Base-by-base conservation (phyloP, 2,329 filamentous ascomycete genomes). In the Biscogniauxia sp. region DNA sequence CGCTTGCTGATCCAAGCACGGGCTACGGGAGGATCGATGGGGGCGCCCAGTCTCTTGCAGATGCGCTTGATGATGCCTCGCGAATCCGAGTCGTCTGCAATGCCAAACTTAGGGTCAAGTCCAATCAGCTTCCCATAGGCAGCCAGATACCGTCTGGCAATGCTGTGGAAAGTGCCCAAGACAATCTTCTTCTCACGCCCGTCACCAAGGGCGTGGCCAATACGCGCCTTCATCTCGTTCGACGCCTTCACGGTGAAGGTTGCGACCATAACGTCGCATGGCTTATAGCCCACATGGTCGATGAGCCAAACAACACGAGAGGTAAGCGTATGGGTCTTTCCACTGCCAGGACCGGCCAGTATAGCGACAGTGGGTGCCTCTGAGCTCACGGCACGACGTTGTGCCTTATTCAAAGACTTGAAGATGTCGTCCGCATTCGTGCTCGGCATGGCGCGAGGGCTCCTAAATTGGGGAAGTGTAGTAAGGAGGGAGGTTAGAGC, bases 221-320 rank as follows among this genome's bases (percentile, higher is more conserved):
- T 91, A 7, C 94, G 86, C 71, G 92, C 88, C 70, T 93, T 92
- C 94, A 99, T 99, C 78, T 98, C 94, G 19, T 81, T 85, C 19
- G 93, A 92, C 0, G 95, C 93, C 75, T 98, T 98, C 74, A 97
- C 93, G 1, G 95, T 99, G 73, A 99, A 99, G 0, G 94, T 98
- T 63, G 94, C 95, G 61, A 97, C 94, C 61, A 99, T 88, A 69
- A 98, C 88, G 77, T 97, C 92, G 78, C 90, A 87, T 70, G 94
- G 94, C 59, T 86, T 84, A 68, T 92, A 85, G 51, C 88, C 86
- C 68, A 86, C 79, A 69, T 90, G 82, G 55, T 88, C 85, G 57
- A 97, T 84, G 28, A 97, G 86, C 82, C 94, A 96, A 68, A 93
- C 93, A 60, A 97, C 92, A 64, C 95, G 90, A 52, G 93, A 92